Conservation (phyloP, 2,329 filamentous ascomycete species). For the Alternaria sp. region DNA sequence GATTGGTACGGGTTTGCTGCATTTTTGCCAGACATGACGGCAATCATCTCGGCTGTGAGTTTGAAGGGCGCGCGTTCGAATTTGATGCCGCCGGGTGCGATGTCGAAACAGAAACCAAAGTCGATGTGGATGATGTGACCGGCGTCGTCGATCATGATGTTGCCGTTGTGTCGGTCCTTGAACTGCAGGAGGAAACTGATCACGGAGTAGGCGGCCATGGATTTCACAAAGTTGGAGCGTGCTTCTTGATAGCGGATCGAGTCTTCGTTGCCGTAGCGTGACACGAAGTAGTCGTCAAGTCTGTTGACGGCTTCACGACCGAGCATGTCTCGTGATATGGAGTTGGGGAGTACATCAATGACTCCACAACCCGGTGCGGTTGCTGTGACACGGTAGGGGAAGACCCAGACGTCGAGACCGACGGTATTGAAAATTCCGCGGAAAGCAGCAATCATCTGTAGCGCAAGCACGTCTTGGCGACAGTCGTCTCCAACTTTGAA, state of each 20-base stretch:
- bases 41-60: conserved; percentile 94
- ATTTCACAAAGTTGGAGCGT: conserved; percentile 97
- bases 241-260: conserved; percentile 94
- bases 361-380: conserved; percentile 97
- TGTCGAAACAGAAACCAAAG: conserved; percentile 99
- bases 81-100: conserved; percentile 93
- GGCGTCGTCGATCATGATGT: conserved; percentile 98
- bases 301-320: conserved; percentile 97
- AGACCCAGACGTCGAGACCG: conserved; percentile 94
- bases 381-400: conserved; percentile 94
- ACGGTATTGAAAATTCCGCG: conserved; percentile 95
- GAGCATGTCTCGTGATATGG: conserved; percentile 97
- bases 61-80: conserved; percentile 99
- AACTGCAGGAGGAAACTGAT: conserved; percentile 97
- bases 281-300: conserved; percentile 96
- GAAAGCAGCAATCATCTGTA: conserved; percentile 98
- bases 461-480: conserved; percentile 91
- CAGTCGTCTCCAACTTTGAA: conserved; percentile 99
- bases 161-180: conserved; percentile 98
- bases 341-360: conserved; percentile 97
- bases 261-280: conserved; percentile 96
- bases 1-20: conserved; percentile 63
- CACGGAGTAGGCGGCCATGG: conserved; percentile 97
- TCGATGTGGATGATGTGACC: conserved; percentile 99
- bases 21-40: conserved; percentile 85